Evolutionary conservation across 176 grass and related monocot genomes (phyloP).

Genomic region (Secale cereale): DNA sequence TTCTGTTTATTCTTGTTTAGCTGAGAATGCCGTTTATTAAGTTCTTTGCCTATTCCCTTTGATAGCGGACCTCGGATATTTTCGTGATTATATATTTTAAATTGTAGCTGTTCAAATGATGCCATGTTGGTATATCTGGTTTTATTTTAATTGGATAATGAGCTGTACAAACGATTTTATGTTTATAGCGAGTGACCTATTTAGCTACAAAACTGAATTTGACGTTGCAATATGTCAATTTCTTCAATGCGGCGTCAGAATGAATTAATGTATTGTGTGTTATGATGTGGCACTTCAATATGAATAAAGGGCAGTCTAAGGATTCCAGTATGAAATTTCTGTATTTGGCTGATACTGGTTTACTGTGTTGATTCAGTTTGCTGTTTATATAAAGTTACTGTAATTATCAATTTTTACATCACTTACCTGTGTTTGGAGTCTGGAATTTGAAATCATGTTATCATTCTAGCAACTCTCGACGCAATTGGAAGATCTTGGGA

Average conservation of each 20-base stretch:
- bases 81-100: background rate
- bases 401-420: slow-evolving; percentile 26
- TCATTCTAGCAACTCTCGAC: slow-evolving; percentile 63
- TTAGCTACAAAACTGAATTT: background rate
- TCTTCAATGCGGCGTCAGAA: background rate
- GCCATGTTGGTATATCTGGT: background rate
- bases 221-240: background rate
- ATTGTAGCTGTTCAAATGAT: slow-evolving; percentile 14
- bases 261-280: background rate
- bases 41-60: slow-evolving; percentile 16
- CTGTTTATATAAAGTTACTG: slow-evolving; percentile 4
- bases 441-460: slow-evolving; percentile 24
- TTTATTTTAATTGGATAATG: slow-evolving; percentile 20
- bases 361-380: slow-evolving; percentile 9
- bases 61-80: slow-evolving; percentile 2
- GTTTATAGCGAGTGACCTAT: background rate
- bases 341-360: slow-evolving; percentile 16
- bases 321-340: background rate
- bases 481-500: slow-evolving; percentile 57
- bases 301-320: background rate
- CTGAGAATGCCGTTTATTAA: background rate
- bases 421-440: background rate
- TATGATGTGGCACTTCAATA: background rate
- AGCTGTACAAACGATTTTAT: background rate
- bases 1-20: slow-evolving; percentile 5